Percentiles rank a stretch among this genome's conserved stretches.
These are phyloP conservation scores for Daldinia caldariorum DNA, from an alignment of 495 filamentous ascomycete genomes.

Conservation along the genomic window DNA sequence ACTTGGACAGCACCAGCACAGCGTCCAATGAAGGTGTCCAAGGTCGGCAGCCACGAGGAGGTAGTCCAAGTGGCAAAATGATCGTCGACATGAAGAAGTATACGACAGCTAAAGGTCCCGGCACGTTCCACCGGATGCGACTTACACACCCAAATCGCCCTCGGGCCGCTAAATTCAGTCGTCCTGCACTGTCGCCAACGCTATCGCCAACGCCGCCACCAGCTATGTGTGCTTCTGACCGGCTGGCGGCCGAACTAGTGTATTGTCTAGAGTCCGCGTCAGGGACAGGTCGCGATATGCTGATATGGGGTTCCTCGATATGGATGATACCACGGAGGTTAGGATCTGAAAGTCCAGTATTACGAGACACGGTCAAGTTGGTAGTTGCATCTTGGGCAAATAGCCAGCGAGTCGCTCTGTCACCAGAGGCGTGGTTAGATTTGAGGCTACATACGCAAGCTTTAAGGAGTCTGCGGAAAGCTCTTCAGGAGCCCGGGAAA, in stretches of 20 bases:
- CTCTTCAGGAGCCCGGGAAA: slow-evolving; percentile 33
- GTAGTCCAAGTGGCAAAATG: slow-evolving; percentile 17
- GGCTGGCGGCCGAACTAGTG: slow-evolving; percentile 33
- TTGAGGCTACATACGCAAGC: slow-evolving; percentile 41
- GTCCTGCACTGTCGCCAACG: slow-evolving; percentile 1
- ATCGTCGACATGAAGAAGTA: slow-evolving; percentile 41
- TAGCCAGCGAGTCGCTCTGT: slow-evolving; percentile 37
- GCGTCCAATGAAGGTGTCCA: slow-evolving; percentile 14
- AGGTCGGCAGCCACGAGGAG: slow-evolving; percentile 16
- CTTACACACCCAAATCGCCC: slow-evolving; percentile 22
- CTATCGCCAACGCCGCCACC: slow-evolving; percentile 32
- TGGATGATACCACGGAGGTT: slow-evolving; percentile 42
- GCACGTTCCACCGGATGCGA: slow-evolving; percentile 41
- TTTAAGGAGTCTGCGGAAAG: slow-evolving; percentile 43
- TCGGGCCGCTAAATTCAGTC: slow-evolving; percentile 3
- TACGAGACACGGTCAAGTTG: slow-evolving; percentile 40
- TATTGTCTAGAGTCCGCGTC: slow-evolving; percentile 36
- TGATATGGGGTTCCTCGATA: slow-evolving; percentile 42
- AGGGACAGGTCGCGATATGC: slow-evolving; percentile 42
- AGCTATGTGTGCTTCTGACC: slow-evolving; percentile 31
- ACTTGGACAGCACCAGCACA: slow-evolving; percentile 22
- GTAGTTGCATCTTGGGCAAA: slow-evolving; percentile 40
- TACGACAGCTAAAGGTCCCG: slow-evolving; percentile 20
- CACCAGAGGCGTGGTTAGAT: slow-evolving; percentile 43
- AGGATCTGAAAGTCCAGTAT: slow-evolving; percentile 27